These are phyloP conservation scores for Flaveria sonorensis DNA, from an alignment of 129 eudicot species.

Conservation along the genomic window DNA sequence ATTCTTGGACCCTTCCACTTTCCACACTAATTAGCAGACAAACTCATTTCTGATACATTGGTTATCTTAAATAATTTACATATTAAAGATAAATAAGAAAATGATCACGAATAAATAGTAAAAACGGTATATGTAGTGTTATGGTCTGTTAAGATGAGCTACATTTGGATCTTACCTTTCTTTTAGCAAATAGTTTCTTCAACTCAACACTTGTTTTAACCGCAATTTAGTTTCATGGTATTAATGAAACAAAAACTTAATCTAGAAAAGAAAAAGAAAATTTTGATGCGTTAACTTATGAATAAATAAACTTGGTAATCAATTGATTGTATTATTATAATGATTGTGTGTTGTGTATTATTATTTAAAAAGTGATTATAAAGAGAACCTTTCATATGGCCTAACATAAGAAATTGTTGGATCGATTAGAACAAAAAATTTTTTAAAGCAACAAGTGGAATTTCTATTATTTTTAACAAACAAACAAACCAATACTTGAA, in stretches of 20 bases:
- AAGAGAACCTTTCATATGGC: too few species aligned
- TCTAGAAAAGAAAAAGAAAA: too few species aligned
- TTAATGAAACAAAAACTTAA: neutral
- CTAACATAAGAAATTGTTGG: too few species aligned
- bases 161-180: constrained; percentile 46
- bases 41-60: constrained; percentile 60
- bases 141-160: neutral
- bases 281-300: too few species aligned
- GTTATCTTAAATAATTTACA: constrained; percentile 43
- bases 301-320: too few species aligned
- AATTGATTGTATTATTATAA: too few species aligned
- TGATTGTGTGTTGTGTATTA: too few species aligned
- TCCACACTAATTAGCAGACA: constrained; percentile 87
- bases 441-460: too few species aligned
- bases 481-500: too few species aligned
- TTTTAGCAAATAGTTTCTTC: constrained; percentile 55
- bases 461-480: too few species aligned
- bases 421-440: too few species aligned
- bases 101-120: neutral
- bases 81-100: neutral
- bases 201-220: constrained; percentile 62
- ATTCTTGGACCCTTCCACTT: constrained; percentile 52
- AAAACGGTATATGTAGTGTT: neutral
- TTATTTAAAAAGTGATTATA: too few species aligned
- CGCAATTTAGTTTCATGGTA: constrained; percentile 28